These are phyloP conservation scores for Paecilomyces sp. DNA, from an alignment of 2,329 filamentous ascomycete genomes.

Conservation along the genomic window DNA sequence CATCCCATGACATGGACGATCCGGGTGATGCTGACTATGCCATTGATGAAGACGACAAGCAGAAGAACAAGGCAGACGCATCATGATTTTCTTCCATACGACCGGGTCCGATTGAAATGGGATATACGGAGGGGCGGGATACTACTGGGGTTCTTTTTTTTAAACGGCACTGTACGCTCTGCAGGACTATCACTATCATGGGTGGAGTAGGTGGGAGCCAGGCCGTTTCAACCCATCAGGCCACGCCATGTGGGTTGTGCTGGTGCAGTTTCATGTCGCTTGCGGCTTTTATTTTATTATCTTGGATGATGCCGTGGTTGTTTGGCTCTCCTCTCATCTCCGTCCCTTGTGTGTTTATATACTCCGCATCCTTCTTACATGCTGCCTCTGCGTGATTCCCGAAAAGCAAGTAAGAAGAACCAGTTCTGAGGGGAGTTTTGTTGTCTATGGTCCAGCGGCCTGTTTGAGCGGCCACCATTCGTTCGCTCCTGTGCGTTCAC, in stretches of 20 bases:
- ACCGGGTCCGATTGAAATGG: background rate
- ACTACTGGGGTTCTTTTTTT: background rate
- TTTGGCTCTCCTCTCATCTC: background rate
- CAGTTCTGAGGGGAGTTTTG: background rate
- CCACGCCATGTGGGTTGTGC: background rate
- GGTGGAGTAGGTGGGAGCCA: background rate
- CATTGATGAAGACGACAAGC: background rate
- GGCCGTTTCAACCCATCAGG: background rate
- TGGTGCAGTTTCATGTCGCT: background rate
- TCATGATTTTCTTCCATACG: background rate
- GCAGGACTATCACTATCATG: background rate
- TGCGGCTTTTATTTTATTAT: background rate
- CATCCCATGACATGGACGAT: conserved; percentile 10
- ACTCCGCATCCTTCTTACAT: background rate
- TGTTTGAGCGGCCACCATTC: background rate
- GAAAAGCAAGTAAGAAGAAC: background rate
- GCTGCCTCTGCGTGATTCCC: background rate
- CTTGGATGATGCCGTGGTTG: background rate
- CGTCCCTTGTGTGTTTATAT: background rate
- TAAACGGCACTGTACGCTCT: background rate
- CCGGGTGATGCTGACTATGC: background rate
- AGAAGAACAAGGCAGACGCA: background rate
- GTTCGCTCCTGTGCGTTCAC: background rate
- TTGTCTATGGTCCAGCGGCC: background rate
- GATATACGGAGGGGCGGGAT: background rate